phyloP scores from a whole-genome alignment of 2,329 filamentous ascomycete species.

The Pseudogymnoascus sp. region DNA sequence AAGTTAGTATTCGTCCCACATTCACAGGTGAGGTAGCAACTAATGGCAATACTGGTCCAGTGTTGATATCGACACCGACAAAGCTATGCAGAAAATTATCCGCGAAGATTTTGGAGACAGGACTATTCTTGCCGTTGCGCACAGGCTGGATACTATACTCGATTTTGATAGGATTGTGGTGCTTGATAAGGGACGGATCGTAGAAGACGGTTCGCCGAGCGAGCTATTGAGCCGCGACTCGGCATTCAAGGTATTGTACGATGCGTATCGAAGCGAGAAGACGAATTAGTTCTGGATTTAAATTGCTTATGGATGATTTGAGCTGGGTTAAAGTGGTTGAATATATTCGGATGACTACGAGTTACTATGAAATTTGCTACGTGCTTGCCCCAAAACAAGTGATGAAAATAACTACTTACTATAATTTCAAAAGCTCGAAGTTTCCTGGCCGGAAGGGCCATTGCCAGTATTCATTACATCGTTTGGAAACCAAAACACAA shows the following conservation, averaged over 20 bases:
- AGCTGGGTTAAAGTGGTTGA: neutral
- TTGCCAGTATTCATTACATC: neutral
- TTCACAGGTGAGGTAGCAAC: neutral
- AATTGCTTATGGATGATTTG: neutral
- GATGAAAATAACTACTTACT: neutral
- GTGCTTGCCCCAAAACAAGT: neutral
- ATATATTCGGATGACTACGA: neutral
- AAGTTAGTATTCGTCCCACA: neutral
- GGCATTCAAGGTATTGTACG: conserved; percentile 15
- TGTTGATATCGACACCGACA: conserved; percentile 50
- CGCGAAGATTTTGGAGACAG: conserved; percentile 43
- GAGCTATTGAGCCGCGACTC: conserved; percentile 48
- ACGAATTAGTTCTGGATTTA: neutral
- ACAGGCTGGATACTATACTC: conserved; percentile 36
- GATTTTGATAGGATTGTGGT: conserved; percentile 44
- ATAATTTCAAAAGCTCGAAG: neutral
- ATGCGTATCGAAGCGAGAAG: conserved; percentile 7
- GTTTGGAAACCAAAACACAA: neutral
- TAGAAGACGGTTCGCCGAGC: conserved; percentile 80
- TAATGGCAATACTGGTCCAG: conserved; percentile 26
- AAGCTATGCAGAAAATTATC: conserved; percentile 47
- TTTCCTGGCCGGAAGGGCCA: neutral
- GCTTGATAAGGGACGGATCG: conserved; percentile 47
- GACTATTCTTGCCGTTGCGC: conserved; percentile 40
- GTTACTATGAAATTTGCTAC: neutral